Conservation (phyloP, 139 green algal species). For the Pycnococcus provasolii region DNA sequence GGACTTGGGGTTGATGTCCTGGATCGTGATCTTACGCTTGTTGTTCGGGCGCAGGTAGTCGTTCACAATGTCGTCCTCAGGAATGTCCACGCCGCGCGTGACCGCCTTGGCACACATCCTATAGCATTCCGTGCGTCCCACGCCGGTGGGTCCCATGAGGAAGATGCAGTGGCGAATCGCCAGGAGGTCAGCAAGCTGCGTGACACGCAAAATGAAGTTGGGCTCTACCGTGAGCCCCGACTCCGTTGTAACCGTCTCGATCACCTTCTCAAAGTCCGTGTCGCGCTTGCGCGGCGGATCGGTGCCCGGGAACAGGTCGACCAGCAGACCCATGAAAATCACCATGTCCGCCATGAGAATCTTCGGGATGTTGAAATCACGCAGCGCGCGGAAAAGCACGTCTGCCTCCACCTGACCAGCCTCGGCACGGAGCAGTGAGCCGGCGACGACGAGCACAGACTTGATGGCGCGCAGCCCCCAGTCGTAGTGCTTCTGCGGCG, state of each 20-base stretch:
- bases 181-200: conserved; percentile 66
- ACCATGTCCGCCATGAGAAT: conserved; percentile 66
- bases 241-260: conserved; percentile 37
- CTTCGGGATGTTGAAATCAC: conserved; percentile 80
- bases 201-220: conserved; percentile 64
- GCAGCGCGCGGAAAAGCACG: conserved; percentile 66
- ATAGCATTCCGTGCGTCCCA: conserved; percentile 62
- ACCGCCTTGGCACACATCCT: conserved; percentile 65
- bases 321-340: conserved; percentile 74
- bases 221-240: conserved; percentile 51
- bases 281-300: conserved; percentile 61
- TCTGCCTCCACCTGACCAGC: conserved; percentile 68
- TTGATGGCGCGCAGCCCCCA: conserved; percentile 75
- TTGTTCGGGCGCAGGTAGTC: conserved; percentile 79
- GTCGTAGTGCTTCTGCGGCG: conserved; percentile 75
- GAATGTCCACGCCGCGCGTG: conserved; percentile 48
- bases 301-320: conserved; percentile 65
- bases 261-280: conserved; percentile 55
- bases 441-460: conserved; percentile 67
- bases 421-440: conserved; percentile 54
- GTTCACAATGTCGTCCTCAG: conserved; percentile 40
- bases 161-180: conserved; percentile 79
- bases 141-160: conserved; percentile 67
- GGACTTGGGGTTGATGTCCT: conserved; percentile 79
- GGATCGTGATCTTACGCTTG: conserved; percentile 58